Evolutionary conservation across 148 eudicot species (phyloP), one percentile per base, ranked within the genome.

Genomic region (Gaultheria prostrata): DNA sequence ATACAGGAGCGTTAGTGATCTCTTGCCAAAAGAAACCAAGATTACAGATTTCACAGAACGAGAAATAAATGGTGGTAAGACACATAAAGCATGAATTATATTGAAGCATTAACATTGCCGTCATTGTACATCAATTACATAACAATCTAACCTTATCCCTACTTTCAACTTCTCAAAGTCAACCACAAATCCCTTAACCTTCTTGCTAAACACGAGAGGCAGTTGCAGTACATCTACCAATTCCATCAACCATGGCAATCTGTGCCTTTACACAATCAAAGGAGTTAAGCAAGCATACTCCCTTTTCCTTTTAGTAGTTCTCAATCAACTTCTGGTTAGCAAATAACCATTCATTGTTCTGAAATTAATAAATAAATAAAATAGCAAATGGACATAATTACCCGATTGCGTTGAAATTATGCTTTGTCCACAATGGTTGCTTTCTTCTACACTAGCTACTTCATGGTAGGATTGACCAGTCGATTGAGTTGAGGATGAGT

Each of bases 401-500:
- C 94, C 91, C 59, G 86, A 83, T 77, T 86, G 87, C 33, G 81
- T 35, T 53, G 85, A 82, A 65, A 83, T 71, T 84, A 82, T 82
- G 78, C 80, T 84, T 79, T 72, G 83, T 82, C 86, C 79, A 84
- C 81, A 82, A 63, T 49, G 85, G 67, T 85, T 86, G 82, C 78
- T 88, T 74, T 88, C 93, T 75, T 85, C 90, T 70, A 73, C 76
- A 76, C 84, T 83, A 82, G 83, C 87, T 43, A 73, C 85, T 83
- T 86, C 91, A 67, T 85, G 30, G 73, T 85, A 91, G 20, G 94
- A 93, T 86, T 91, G 90, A 59, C 90, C 87, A 61, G 94, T 90
- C 49, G 96, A 92, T 84, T 92, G 96, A 84, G 94, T 89, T 61
- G 96, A 90, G 65, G 90, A 93, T 33, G 93, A 88, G 80, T 93